Percentiles rank a stretch among this genome's conserved stretches.
Evolutionary conservation across 2,329 filamentous ascomycete genomes (phyloP).

Genomic region (Plenodomus biglobosus): DNA sequence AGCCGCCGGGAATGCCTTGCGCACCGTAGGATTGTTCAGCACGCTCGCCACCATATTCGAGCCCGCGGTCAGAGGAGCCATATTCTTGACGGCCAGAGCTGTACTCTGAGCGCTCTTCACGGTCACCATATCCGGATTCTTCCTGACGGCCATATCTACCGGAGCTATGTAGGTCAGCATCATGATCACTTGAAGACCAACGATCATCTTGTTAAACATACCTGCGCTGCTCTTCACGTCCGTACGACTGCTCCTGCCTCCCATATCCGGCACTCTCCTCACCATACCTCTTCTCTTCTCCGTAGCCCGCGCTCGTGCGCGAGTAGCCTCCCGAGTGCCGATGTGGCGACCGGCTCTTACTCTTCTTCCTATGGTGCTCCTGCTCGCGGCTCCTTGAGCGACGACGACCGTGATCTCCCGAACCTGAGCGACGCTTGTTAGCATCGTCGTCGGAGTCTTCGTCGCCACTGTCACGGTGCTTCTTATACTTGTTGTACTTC

Average conservation of each 20-base stretch:
- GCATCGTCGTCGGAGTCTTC: constrained; percentile 19
- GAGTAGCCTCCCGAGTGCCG: constrained; percentile 24
- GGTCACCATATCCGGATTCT: background rate
- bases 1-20: constrained; percentile 13
- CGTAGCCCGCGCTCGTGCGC: constrained; percentile 13
- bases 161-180: constrained; percentile 11
- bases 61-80: constrained; percentile 1
- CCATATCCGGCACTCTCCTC: constrained; percentile 16
- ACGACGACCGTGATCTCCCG: constrained; percentile 14
- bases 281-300: constrained; percentile 30
- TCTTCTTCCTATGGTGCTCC: constrained; percentile 21
- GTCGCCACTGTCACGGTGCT: constrained; percentile 11
- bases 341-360: constrained; percentile 26
- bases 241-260: constrained; percentile 8
- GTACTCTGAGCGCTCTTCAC: constrained; percentile 5
- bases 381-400: constrained; percentile 11
- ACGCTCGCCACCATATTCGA: constrained; percentile 14
- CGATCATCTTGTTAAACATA: constrained; percentile 1
- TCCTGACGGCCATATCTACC: constrained; percentile 14
- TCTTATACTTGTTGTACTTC: constrained; percentile 16
- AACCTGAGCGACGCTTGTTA: constrained; percentile 26
- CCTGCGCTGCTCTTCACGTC: constrained; percentile 4
- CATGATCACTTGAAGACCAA: constrained; percentile 1
- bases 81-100: constrained; percentile 8
- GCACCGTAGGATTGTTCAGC: constrained; percentile 13